Conservation (phyloP, 495 filamentous ascomycete genomes). For the Annulohypoxylon bovei region DNA sequence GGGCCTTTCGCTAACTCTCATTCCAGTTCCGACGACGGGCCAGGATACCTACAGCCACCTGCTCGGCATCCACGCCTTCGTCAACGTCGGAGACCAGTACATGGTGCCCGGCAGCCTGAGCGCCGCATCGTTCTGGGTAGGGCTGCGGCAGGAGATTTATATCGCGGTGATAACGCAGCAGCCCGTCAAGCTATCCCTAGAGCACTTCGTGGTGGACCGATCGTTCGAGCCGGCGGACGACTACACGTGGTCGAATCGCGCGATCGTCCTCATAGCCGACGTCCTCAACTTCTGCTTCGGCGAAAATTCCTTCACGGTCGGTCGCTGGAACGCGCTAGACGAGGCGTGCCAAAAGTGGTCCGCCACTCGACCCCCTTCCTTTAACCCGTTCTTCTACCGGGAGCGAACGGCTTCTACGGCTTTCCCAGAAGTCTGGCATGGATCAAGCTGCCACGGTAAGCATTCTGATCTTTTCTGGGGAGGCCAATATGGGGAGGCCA, state of each 20-base stretch:
- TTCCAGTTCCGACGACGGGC: constrained; percentile 49
- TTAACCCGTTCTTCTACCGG: constrained; percentile 51
- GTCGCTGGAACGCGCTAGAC: constrained; percentile 50
- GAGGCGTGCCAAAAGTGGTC: constrained; percentile 49
- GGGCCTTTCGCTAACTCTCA: constrained; percentile 21
- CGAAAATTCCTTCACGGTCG: constrained; percentile 27
- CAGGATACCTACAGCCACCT: constrained; percentile 58
- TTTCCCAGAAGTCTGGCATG: constrained; percentile 61
- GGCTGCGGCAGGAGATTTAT: constrained; percentile 67
- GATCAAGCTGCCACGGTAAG: constrained; percentile 60
- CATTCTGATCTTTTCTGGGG: background rate
- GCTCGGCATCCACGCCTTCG: constrained; percentile 61
- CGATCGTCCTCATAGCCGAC: constrained; percentile 62
- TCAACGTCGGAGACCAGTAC: constrained; percentile 51
- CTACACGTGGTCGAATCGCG: constrained; percentile 63
- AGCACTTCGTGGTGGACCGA: constrained; percentile 55
- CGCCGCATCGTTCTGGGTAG: constrained; percentile 66
- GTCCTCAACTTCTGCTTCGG: constrained; percentile 64
- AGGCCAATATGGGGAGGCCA: too few species aligned
- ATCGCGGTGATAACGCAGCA: constrained; percentile 62
- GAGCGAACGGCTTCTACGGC: constrained; percentile 29
- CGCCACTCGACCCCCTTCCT: constrained; percentile 47
- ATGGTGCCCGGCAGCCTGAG: constrained; percentile 54
- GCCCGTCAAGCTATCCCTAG: constrained; percentile 54
- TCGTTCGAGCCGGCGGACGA: constrained; percentile 55